Evolutionary conservation across 345 rosid species (phyloP), one percentile per base, ranked within the genome.

Genomic region (Sisymbrium irio): DNA sequence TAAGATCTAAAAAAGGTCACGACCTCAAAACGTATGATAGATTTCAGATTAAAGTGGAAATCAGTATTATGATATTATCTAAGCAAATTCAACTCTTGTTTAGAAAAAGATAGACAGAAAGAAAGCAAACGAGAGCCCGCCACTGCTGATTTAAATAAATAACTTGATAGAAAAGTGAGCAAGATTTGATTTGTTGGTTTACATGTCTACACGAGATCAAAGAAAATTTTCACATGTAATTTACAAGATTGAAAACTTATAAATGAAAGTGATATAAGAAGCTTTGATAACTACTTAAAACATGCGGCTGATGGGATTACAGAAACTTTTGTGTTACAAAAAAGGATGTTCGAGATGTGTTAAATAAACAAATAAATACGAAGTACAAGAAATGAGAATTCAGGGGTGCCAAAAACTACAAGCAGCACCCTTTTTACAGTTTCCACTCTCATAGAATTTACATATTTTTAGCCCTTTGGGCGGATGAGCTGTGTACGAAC

Each of bases 331-430:
- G 47, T 71, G 69, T 36, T 45, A 74, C 78, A 65, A 72, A 75
- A 73, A 75, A 3, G 62, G 49, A 32, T 61, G 71, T 54, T 54
- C 39, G 36, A 54, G 27, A 64, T 77, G 14, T 33, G 45, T 30
- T 54, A 45, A 53, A 76, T 42, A 18, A 68, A 42, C 50, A 50
- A 71, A 47, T 49, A 65, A 57, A 64, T 58, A 49, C 77, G 55
- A 60, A 66, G 61, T 53, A 55, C 56, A 79, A 61, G 49, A 67
- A 41, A 69, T 36, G 65, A 69, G 49, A 76, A 39, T 65, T 73
- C n/a, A 80, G 14, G 89, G 93, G 75, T 94, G 98, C 85, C 87
- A 82, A 83, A 57, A 91, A 76, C 83, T 85, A 72, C 97, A 91
- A 7, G 89, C 82, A 22, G 90, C 87, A 54, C 97, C 98, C 77